A percentile compares a stretch with the other conserved stretches of the same genome.
phyloP scores from a whole-genome alignment of 164 flowering plant species.

The Tinospora cordifolia region DNA sequence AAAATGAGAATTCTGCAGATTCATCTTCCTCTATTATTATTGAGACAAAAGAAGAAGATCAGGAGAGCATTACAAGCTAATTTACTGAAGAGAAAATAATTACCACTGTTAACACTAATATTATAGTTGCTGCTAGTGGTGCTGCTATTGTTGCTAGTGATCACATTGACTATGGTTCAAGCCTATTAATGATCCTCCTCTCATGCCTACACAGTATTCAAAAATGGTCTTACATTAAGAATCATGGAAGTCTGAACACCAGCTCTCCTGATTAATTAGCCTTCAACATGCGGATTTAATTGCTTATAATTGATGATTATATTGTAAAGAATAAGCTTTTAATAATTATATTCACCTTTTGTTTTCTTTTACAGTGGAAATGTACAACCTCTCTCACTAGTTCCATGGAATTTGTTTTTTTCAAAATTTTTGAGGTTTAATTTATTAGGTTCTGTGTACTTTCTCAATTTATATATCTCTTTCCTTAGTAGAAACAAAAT shows the following conservation, averaged over 20 bases:
- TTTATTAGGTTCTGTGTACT: neutral
- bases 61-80: conserved; percentile 7
- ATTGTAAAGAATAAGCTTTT: conserved; percentile 7
- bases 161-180: neutral
- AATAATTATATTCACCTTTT: neutral
- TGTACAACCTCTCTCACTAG: neutral
- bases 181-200: conserved; percentile 15
- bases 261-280: conserved; percentile 18
- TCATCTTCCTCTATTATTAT: conserved; percentile 9
- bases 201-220: conserved; percentile 17
- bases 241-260: conserved; percentile 32
- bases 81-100: conserved; percentile 9
- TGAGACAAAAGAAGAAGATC: conserved; percentile 18
- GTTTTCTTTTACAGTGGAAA: neutral
- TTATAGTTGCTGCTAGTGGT: no score
- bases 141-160: neutral
- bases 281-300: neutral
- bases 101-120: neutral
- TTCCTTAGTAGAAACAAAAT: neutral
- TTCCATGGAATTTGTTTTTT: neutral
- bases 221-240: conserved; percentile 32
- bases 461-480: neutral
- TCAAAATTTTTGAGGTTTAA: neutral
- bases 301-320: conserved; percentile 8
- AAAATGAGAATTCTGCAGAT: conserved; percentile 14